These are phyloP conservation scores for Mucor mucedo DNA, from an alignment of 371 early-diverging fungal genomes.

Conservation along the genomic window DNA sequence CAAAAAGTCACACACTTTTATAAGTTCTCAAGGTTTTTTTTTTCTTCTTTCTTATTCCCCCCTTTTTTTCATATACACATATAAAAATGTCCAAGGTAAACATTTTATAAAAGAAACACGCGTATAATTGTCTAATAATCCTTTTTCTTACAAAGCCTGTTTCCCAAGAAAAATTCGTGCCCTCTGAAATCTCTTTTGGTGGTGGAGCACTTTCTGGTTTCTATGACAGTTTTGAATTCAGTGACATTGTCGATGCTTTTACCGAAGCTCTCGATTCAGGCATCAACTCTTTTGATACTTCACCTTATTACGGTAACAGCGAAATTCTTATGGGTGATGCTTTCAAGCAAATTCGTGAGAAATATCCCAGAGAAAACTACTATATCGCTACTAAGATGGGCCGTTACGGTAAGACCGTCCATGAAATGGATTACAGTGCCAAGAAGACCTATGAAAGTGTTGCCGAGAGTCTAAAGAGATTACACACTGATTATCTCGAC, in stretches of 20 bases:
- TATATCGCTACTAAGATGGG: slow-evolving; percentile 78
- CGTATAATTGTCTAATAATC: background rate
- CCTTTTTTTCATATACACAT: background rate
- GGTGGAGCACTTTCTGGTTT: slow-evolving; percentile 62
- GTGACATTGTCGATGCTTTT: slow-evolving; percentile 59
- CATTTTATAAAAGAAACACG: background rate
- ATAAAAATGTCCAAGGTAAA: slow-evolving; percentile 3
- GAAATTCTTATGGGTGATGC: slow-evolving; percentile 76
- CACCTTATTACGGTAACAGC: slow-evolving; percentile 78
- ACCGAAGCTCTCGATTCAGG: slow-evolving; percentile 55
- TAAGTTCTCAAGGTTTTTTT: no score
- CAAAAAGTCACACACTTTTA: no score
- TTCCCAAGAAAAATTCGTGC: slow-evolving; percentile 43
- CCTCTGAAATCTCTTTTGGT: slow-evolving; percentile 57
- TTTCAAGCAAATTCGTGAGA: slow-evolving; percentile 47
- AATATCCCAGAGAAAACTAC: slow-evolving; percentile 70
- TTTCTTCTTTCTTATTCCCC: background rate
- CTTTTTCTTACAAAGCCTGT: slow-evolving; percentile 26
- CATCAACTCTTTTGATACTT: slow-evolving; percentile 78
- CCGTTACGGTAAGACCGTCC: slow-evolving; percentile 69
- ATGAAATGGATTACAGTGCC: slow-evolving; percentile 74
- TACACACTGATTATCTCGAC: slow-evolving; percentile 77
- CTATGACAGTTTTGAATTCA: slow-evolving; percentile 55
- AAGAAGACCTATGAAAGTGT: slow-evolving; percentile 62
- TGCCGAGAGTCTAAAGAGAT: slow-evolving; percentile 62